Percentiles rank a stretch among this genome's conserved stretches.
Evolutionary conservation across 352 stramenopile species (phyloP).

Genomic region (Pythium apleroticum): DNA sequence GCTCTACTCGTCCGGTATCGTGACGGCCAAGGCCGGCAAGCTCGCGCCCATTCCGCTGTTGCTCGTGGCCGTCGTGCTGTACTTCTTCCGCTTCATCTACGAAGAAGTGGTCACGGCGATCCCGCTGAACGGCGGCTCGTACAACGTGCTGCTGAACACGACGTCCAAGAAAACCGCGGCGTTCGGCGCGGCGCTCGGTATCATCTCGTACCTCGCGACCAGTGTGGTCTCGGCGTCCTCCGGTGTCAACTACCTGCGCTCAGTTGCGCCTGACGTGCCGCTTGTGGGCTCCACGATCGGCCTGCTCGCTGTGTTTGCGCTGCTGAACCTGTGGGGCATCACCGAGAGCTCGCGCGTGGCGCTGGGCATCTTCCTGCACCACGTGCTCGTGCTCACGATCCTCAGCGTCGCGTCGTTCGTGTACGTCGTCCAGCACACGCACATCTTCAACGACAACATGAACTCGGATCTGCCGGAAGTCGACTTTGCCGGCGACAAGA

Average conservation of each 20-base stretch:
- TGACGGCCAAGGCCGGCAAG: slow-evolving; percentile 54
- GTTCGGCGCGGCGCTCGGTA: slow-evolving; percentile 70
- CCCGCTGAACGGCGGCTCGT: slow-evolving; percentile 83
- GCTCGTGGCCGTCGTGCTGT: slow-evolving; percentile 53
- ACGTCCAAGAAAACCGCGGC: slow-evolving; percentile 77
- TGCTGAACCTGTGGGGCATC: slow-evolving; percentile 71
- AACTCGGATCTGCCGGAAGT: slow-evolving; percentile 45
- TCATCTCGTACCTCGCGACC: slow-evolving; percentile 87
- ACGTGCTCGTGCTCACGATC: slow-evolving; percentile 60
- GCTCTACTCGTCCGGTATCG: slow-evolving; percentile 55
- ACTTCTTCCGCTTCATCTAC: slow-evolving; percentile 75
- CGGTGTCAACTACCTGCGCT: slow-evolving; percentile 35
- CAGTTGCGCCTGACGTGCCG: slow-evolving; percentile 21
- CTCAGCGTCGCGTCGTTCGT: slow-evolving; percentile 50
- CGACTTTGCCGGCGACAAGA: slow-evolving; percentile 36
- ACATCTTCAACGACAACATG: slow-evolving; percentile 56
- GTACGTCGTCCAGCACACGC: slow-evolving; percentile 38
- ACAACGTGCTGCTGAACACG: slow-evolving; percentile 88
- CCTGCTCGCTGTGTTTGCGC: slow-evolving; percentile 70
- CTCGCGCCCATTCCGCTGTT: slow-evolving; percentile 71
- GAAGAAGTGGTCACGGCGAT: slow-evolving; percentile 82
- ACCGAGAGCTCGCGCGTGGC: slow-evolving; percentile 68
- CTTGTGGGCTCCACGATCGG: slow-evolving; percentile 27
- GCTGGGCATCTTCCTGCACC: slow-evolving; percentile 65
- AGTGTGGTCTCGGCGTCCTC: slow-evolving; percentile 45